Evolutionary conservation across 2,329 filamentous ascomycete species (phyloP).

Genomic region (Exserohilum rostratum): DNA sequence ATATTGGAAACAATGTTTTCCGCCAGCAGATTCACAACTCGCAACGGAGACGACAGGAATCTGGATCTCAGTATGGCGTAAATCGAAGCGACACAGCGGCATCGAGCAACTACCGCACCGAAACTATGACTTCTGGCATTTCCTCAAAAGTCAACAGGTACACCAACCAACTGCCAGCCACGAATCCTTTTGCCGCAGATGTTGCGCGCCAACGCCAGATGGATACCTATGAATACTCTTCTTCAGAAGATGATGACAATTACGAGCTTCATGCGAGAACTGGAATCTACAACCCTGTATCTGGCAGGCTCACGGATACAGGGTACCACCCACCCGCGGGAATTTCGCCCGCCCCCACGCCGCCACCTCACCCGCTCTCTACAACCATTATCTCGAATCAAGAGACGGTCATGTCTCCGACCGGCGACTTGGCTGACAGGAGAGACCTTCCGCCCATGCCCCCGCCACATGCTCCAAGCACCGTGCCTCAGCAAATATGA

Average conservation of each 20-base stretch:
- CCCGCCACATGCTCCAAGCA: slow-evolving; percentile 40
- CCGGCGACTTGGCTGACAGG: slow-evolving; percentile 40
- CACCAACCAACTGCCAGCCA: slow-evolving; percentile 39
- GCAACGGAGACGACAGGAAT: slow-evolving; percentile 43
- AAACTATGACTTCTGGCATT: slow-evolving; percentile 33
- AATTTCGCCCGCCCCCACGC: slow-evolving; percentile 40
- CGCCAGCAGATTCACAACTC: slow-evolving; percentile 47
- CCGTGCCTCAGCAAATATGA: slow-evolving; percentile 38
- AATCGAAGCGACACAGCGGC: slow-evolving; percentile 41
- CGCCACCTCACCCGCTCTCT: slow-evolving; percentile 28
- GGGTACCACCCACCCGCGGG: slow-evolving; percentile 43
- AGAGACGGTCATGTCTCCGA: slow-evolving; percentile 21
- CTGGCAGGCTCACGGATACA: slow-evolving; percentile 42
- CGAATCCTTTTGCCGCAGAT: slow-evolving; percentile 41
- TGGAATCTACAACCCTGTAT: slow-evolving; percentile 41
- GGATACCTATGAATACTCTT: slow-evolving; percentile 48
- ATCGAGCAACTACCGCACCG: slow-evolving; percentile 36
- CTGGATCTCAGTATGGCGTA: slow-evolving; percentile 30
- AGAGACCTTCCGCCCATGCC: slow-evolving; percentile 30
- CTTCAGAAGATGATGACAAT: slow-evolving; percentile 47
- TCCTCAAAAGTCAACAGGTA: slow-evolving; percentile 42
- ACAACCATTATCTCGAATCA: slow-evolving; percentile 20
- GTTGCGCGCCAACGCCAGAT: slow-evolving; percentile 33
- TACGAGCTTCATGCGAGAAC: slow-evolving; percentile 43
- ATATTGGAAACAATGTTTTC: slow-evolving; percentile 44